A percentile compares a stretch with the other conserved stretches of the same genome.
Conservation (phyloP, 108 stramenopile genomes). For the Nitzschia sp. region DNA sequence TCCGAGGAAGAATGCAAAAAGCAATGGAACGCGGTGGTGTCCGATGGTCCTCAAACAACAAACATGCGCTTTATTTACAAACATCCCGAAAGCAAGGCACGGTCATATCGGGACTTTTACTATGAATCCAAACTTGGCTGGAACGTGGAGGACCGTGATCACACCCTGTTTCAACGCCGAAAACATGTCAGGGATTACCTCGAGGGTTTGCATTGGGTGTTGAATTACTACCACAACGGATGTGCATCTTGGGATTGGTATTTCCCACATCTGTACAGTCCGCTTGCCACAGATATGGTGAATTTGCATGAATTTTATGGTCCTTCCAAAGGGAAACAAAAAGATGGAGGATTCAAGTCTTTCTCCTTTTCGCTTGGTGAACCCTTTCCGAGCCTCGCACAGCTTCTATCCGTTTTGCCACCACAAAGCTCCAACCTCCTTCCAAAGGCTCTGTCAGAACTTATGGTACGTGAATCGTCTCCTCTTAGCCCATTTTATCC, state of each 20-base stretch:
- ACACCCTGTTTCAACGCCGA: constrained; percentile 58
- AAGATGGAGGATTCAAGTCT: constrained; percentile 59
- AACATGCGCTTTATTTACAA: constrained; percentile 43
- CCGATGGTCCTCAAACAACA: constrained; percentile 6
- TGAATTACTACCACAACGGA: constrained; percentile 96
- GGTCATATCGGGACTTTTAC: constrained; percentile 92
- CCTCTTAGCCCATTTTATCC: constrained; percentile 91
- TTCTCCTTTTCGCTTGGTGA: constrained; percentile 66
- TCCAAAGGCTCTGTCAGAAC: constrained; percentile 81
- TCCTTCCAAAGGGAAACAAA: constrained; percentile 51
- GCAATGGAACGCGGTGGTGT: constrained; percentile 21
- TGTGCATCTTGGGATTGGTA: constrained; percentile 96
- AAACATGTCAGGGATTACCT: constrained; percentile 83
- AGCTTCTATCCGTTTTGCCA: constrained; percentile 95
- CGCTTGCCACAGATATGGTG: constrained; percentile 92
- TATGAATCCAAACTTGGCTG: constrained; percentile 91
- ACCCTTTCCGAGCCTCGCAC: constrained; percentile 91
- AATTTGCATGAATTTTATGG: constrained; percentile 78
- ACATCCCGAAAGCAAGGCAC: constrained; percentile 66
- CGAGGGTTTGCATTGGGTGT: constrained; percentile 93
- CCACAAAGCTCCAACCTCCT: constrained; percentile 88
- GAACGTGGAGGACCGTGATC: constrained; percentile 57
- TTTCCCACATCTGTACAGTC: constrained; percentile 94
- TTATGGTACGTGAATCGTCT: constrained; percentile 87
- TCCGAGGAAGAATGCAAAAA: constrained; percentile 22